Evolutionary conservation across 768 basidiomycete genomes (phyloP), one percentile per base, ranked within the genome.

Genomic region (Psilocybe cyanescens): DNA sequence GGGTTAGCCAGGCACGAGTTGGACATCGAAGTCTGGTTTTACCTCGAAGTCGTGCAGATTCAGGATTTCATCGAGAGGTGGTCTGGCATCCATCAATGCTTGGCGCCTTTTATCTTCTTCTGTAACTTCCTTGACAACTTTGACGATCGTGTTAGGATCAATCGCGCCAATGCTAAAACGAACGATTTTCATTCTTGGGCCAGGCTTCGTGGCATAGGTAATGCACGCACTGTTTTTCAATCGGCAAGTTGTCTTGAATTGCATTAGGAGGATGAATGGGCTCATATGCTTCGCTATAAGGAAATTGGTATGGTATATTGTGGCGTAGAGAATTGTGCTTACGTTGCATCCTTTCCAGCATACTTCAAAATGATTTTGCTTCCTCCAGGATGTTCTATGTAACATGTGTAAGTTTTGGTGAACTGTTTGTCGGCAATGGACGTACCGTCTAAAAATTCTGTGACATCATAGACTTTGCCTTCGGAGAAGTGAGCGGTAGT

Each of bases 31-130:
- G 7, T 44, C 46, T 45, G 6, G 19, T 63, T 76, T 28, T 58
- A 89, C 94, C 82, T 98, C 96, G 68, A 98, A 97, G 74, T 99
- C 96, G 73, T 98, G 95, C 69, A 99, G 74, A 68, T 91, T 96
- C 30, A 98, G 78, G 55, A 97, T 88, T 72, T 92, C 91, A 50
- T 83, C 83, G 12, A 97, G 79, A 0, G 86, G 81, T 8, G 95
- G 94, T 55, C 91, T 82, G 24, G 84, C 81, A 14, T 80, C 75
- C 28, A 90, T 70, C 17, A 90, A 83, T 11, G 81, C 79, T 67
- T 86, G 84, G 3, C 92, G 86, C 3, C 80, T 85, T 70, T 85
- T 89, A 71, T 96, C 92, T 60, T 83, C 86, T 28, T 87, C 83
- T 0, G 90, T 88, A 19, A 92, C 77, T 58, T 82, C 79, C 54